phyloP scores from a whole-genome alignment of 1,284 basidiomycete species.

The Ganoderma leucocontextum region DNA sequence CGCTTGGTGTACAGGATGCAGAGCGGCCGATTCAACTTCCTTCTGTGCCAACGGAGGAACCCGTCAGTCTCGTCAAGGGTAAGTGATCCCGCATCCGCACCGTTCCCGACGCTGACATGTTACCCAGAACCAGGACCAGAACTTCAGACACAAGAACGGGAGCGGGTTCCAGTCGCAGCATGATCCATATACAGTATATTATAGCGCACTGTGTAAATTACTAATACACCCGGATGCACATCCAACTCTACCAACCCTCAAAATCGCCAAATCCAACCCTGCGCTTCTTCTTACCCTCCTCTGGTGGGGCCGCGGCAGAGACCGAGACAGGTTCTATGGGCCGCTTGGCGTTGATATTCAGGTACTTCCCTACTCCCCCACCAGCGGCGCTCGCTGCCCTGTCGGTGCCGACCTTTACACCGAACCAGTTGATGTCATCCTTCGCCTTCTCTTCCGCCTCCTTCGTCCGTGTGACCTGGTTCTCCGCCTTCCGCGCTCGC shows the following conservation, averaged over 20 bases:
- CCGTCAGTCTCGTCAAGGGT: constrained; percentile 42
- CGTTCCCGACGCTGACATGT: neutral
- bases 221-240: constrained; percentile 24
- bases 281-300: constrained; percentile 73
- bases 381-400: constrained; percentile 41
- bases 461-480: constrained; percentile 23
- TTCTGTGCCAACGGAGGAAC: constrained; percentile 57
- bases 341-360: constrained; percentile 59
- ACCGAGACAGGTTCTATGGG: constrained; percentile 38
- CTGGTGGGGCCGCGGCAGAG: constrained; percentile 33
- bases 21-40: constrained; percentile 47
- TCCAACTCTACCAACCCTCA: constrained; percentile 61
- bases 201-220: constrained; percentile 31
- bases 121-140: constrained; percentile 13
- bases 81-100: constrained; percentile 12
- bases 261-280: constrained; percentile 86
- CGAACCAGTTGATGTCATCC: constrained; percentile 86
- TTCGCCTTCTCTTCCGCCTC: constrained; percentile 56
- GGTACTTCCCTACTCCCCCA: constrained; percentile 69
- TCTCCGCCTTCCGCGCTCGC: constrained; percentile 65
- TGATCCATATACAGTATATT: constrained; percentile 26
- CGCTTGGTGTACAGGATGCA: constrained; percentile 34
- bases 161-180: constrained; percentile 52
- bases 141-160: constrained; percentile 34
- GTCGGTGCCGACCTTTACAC: constrained; percentile 71